Conservation (phyloP, 1,139 yeast genomes). For the Pichia sp. region DNA sequence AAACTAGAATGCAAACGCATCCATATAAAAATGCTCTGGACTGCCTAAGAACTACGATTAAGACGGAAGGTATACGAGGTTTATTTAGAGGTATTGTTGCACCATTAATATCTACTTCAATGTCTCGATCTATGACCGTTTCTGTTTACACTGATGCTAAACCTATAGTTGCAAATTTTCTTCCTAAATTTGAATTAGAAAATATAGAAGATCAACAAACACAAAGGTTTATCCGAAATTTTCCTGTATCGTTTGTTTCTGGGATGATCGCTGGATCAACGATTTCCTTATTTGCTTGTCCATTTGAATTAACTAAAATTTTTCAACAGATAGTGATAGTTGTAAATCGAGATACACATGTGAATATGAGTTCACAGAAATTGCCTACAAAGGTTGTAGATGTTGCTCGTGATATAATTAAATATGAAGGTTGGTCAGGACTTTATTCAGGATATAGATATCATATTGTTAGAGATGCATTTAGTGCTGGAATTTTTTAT, state of each 20-base stretch:
- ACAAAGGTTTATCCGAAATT: slow-evolving; percentile 35
- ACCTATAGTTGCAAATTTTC: slow-evolving; percentile 35
- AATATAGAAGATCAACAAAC: neutral
- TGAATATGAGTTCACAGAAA: slow-evolving; percentile 19
- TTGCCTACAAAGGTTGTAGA: slow-evolving; percentile 40
- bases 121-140: slow-evolving; percentile 62
- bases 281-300: slow-evolving; percentile 68
- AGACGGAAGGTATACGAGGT: slow-evolving; percentile 61
- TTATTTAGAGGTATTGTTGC: slow-evolving; percentile 74
- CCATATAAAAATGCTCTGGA: slow-evolving; percentile 51
- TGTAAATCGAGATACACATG: slow-evolving; percentile 28
- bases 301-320: slow-evolving; percentile 79
- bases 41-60: slow-evolving; percentile 53
- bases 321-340: slow-evolving; percentile 65
- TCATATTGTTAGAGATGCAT: slow-evolving; percentile 61
- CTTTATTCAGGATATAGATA: slow-evolving; percentile 68
- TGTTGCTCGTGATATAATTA: slow-evolving; percentile 47
- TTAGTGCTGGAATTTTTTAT: slow-evolving; percentile 71
- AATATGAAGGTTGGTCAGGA: slow-evolving; percentile 54
- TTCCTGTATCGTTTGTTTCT: slow-evolving; percentile 61
- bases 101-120: slow-evolving; percentile 60
- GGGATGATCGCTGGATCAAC: slow-evolving; percentile 65
- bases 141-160: slow-evolving; percentile 55
- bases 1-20: slow-evolving; percentile 81
- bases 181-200: slow-evolving; percentile 5